A percentile compares a stretch with the other conserved stretches of the same genome.
phyloP scores from a whole-genome alignment of 768 basidiomycete genomes.

The Lentinula boryana region DNA sequence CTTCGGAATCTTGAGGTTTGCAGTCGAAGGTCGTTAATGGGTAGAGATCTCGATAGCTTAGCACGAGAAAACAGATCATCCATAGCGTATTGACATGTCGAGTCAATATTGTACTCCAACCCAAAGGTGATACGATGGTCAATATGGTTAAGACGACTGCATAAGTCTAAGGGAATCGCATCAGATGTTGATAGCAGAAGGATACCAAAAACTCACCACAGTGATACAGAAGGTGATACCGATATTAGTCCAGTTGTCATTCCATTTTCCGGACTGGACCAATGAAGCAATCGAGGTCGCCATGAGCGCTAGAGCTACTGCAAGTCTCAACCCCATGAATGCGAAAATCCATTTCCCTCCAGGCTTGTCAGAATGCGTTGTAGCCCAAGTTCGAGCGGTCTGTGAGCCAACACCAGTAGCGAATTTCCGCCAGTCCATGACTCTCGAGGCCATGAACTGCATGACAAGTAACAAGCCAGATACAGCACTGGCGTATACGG shows the following conservation, averaged over 20 bases:
- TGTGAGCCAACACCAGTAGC: background rate
- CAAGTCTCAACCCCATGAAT: background rate
- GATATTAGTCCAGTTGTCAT: background rate
- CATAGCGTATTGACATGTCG: slow-evolving; percentile 2
- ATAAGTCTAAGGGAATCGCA: background rate
- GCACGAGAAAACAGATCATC: slow-evolving; percentile 34
- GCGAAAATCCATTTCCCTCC: background rate
- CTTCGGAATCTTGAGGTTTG: slow-evolving; percentile 33
- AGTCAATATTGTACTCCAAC: background rate
- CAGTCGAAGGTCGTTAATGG: slow-evolving; percentile 44
- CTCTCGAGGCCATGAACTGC: background rate
- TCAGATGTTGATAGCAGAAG: background rate
- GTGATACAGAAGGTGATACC: background rate
- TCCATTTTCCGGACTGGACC: background rate
- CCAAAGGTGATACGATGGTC: background rate
- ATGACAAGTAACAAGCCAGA: background rate
- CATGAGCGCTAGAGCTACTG: background rate
- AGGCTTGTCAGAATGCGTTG: background rate
- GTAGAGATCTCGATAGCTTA: slow-evolving; percentile 48
- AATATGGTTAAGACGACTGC: background rate
- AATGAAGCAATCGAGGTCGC: background rate
- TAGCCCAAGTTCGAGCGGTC: background rate
- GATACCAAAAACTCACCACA: background rate
- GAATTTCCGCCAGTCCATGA: background rate
- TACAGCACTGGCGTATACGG: background rate